phyloP scores from a whole-genome alignment of 192 early-diverging fungal genomes.

The Linnemannia elongata region DNA sequence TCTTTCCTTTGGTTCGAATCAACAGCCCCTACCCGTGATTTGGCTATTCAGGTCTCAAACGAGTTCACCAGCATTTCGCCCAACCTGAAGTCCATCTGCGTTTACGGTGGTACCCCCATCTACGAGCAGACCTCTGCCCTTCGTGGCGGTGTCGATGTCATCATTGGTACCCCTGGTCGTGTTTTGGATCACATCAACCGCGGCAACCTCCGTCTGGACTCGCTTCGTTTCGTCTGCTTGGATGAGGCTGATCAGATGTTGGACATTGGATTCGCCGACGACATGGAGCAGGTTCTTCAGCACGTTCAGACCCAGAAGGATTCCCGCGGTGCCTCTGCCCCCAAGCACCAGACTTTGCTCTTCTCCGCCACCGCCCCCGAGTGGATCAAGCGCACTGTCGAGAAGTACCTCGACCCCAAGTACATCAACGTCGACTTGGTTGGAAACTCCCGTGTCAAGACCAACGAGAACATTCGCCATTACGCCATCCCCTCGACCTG shows the following conservation, averaged over 20 bases:
- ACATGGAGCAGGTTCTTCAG: constrained; percentile 85
- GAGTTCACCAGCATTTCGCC: constrained; percentile 78
- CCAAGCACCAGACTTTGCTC: constrained; percentile 81
- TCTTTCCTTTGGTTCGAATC: constrained; percentile 45
- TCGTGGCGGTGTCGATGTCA: constrained; percentile 77
- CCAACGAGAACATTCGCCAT: constrained; percentile 89
- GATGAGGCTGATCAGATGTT: constrained; percentile 92
- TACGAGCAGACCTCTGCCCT: constrained; percentile 87
- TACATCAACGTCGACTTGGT: constrained; percentile 86
- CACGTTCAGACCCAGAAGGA: constrained; percentile 84
- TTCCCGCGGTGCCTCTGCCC: constrained; percentile 34
- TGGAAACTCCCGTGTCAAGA: constrained; percentile 89
- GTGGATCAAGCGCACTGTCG: constrained; percentile 82
- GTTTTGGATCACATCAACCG: constrained; percentile 87
- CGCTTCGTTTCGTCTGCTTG: constrained; percentile 74
- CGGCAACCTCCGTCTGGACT: constrained; percentile 78
- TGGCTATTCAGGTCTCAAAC: constrained; percentile 90
- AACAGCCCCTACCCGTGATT: constrained; percentile 88
- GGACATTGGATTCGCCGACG: constrained; percentile 85
- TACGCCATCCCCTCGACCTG: constrained; percentile 89
- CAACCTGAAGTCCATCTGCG: constrained; percentile 73
- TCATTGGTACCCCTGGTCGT: constrained; percentile 89
- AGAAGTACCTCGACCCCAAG: constrained; percentile 67
- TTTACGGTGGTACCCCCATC: constrained; percentile 94
- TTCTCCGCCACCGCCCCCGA: constrained; percentile 90